A percentile compares a stretch with the other conserved stretches of the same genome.
Conservation (phyloP, 768 basidiomycete species). For the Pholiota conissans region DNA sequence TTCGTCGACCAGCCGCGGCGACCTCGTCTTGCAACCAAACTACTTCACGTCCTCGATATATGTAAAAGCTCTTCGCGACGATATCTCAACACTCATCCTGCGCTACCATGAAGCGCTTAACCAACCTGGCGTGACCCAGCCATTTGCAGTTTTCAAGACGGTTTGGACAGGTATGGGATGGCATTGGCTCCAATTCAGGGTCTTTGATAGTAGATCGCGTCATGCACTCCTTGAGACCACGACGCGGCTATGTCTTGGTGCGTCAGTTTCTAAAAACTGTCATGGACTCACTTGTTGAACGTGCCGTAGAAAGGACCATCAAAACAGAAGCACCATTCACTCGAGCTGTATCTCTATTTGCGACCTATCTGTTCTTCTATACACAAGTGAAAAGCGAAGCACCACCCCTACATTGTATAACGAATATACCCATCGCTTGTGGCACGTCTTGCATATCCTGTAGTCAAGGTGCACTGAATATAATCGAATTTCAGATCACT, state of each 20-base stretch:
- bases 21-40: conserved; percentile 64
- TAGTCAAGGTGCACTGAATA: conserved; percentile 3
- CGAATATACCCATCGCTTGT: conserved; percentile 60
- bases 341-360: conserved; percentile 66
- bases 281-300: background rate
- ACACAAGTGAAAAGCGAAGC: conserved; percentile 62
- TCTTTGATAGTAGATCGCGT: conserved; percentile 66
- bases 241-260: conserved; percentile 68
- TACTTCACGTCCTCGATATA: conserved; percentile 82
- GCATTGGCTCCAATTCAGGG: conserved; percentile 75
- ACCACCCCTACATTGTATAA: conserved; percentile 48
- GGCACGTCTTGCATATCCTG: conserved; percentile 37
- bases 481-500: conserved; percentile 49
- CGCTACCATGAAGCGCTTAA: conserved; percentile 52
- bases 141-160: conserved; percentile 71
- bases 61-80: conserved; percentile 61
- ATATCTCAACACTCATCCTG: conserved; percentile 56
- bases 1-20: conserved; percentile 59
- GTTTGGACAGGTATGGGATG: conserved; percentile 71
- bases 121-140: conserved; percentile 31
- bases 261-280: conserved; percentile 14
- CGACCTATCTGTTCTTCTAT: conserved; percentile 65
- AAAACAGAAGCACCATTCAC: conserved; percentile 51
- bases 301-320: conserved; percentile 49
- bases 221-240: conserved; percentile 61